These are phyloP conservation scores for Microdochium trichocladiopsis DNA, from an alignment of 2,329 filamentous ascomycete genomes.

Conservation along the genomic window DNA sequence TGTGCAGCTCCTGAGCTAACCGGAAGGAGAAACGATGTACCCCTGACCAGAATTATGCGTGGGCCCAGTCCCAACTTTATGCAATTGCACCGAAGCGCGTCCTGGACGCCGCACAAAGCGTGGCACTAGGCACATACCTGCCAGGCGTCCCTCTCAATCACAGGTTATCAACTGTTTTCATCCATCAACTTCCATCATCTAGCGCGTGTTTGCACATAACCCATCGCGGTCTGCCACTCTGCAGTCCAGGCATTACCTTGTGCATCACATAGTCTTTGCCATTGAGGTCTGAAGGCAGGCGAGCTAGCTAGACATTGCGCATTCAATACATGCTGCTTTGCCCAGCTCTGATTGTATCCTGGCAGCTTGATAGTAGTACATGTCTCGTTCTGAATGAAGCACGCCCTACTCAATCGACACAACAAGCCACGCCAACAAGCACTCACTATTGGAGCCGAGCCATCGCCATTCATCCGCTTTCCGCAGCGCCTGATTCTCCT, in stretches of 20 bases:
- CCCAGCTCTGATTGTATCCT: slow-evolving; percentile 8
- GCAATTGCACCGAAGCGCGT: too few relatives aligned
- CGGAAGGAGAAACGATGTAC: too few relatives aligned
- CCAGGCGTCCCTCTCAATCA: not conserved
- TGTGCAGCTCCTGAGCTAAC: too few relatives aligned
- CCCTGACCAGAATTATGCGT: too few relatives aligned
- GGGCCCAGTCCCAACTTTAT: too few relatives aligned
- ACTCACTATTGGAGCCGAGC: slow-evolving; percentile 1
- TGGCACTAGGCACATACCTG: not conserved
- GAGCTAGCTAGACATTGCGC: slow-evolving; percentile 5
- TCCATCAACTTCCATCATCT: not conserved
- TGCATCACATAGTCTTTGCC: not conserved
- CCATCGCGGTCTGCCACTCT: not conserved
- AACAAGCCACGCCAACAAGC: not conserved
- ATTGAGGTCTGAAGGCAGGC: slow-evolving; percentile 1
- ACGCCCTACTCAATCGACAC: not conserved
- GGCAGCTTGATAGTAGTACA: slow-evolving; percentile 9
- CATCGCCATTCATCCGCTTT: too few relatives aligned
- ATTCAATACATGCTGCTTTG: slow-evolving; percentile 6
- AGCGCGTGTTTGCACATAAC: not conserved
- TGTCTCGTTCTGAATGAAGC: not conserved
- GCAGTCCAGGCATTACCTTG: not conserved
- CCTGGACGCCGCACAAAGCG: too few relatives aligned
- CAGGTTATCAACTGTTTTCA: not conserved
- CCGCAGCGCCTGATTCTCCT: not conserved